Conservation (phyloP, 2,329 filamentous ascomycete genomes). For the Aureobasidium namibiae region DNA sequence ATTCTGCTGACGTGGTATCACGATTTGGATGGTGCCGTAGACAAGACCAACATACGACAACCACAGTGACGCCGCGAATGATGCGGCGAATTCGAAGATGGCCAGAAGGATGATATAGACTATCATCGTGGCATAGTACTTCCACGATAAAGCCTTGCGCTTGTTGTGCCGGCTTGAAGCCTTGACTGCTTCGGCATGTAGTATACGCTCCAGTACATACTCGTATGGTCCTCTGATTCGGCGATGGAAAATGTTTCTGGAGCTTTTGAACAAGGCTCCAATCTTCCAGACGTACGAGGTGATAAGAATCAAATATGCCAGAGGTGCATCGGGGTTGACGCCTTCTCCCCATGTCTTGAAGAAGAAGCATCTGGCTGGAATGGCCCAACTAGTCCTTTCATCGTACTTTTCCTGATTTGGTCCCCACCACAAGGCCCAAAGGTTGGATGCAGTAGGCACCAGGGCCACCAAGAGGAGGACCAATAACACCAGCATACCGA, state of each 20-base stretch:
- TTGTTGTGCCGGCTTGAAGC: not conserved
- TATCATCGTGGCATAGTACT: not conserved
- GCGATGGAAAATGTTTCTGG: constrained; percentile 13
- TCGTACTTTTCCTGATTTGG: not conserved
- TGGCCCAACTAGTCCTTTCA: constrained; percentile 3
- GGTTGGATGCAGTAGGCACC: constrained; percentile 18
- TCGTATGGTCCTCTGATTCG: constrained; percentile 16
- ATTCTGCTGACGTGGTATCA: constrained; percentile 17
- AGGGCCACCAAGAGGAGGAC: constrained; percentile 19
- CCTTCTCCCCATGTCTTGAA: constrained; percentile 12
- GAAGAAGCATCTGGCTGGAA: constrained; percentile 12
- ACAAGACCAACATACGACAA: constrained; percentile 19
- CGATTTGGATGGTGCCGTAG: constrained; percentile 20
- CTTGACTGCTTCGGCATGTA: constrained; percentile 1
- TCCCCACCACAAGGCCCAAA: constrained; percentile 15
- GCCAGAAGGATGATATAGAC: constrained; percentile 14
- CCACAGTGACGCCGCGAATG: constrained; percentile 20
- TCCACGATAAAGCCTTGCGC: constrained; percentile 1
- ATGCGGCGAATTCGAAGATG: constrained; percentile 15
- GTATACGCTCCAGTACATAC: constrained; percentile 14
- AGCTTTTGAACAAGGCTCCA: constrained; percentile 17
- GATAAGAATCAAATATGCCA: constrained; percentile 19
- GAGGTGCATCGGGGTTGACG: constrained; percentile 19
- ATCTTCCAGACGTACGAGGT: constrained; percentile 23
- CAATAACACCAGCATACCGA: constrained; percentile 19